Conservation (phyloP, 306 rosid species). For the Vachellia pachyceras region DNA sequence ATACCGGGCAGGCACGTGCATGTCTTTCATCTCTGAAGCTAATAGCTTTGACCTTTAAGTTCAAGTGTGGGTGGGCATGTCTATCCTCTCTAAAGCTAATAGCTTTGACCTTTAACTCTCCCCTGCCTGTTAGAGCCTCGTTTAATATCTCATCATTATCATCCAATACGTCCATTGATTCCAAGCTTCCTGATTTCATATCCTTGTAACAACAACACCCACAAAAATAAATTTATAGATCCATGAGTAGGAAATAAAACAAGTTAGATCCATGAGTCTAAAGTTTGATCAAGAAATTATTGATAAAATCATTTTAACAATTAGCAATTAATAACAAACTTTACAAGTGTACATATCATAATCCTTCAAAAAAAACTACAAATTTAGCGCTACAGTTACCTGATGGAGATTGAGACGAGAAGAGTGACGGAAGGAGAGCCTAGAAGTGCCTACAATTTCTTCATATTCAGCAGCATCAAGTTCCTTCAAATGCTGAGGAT, state of each 20-base stretch:
- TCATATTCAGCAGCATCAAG: conserved; percentile 73
- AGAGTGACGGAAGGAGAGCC: conserved; percentile 44
- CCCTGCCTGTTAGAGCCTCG: conserved; percentile 76
- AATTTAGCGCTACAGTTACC: conserved; percentile 27
- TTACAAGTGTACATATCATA: too few relatives aligned
- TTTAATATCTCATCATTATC: conserved; percentile 89
- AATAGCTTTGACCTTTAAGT: conserved; percentile 61
- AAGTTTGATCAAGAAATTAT: too few relatives aligned
- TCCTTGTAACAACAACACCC: conserved; percentile 43
- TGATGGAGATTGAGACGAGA: background rate
- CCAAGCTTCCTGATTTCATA: conserved; percentile 38
- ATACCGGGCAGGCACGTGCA: conserved; percentile 45
- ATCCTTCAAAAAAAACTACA: too few relatives aligned
- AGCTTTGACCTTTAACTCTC: conserved; percentile 77
- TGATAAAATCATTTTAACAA: too few relatives aligned
- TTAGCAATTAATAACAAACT: too few relatives aligned
- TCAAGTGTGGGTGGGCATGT: background rate
- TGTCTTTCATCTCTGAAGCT: conserved; percentile 72
- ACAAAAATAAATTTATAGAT: background rate
- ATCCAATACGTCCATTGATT: conserved; percentile 41
- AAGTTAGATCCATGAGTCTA: background rate
- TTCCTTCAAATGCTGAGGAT: conserved; percentile 49
- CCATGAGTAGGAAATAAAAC: background rate
- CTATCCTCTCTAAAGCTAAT: conserved; percentile 70
- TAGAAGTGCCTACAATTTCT: conserved; percentile 54